Conservation (phyloP, 257 asterid genomes). For the Leptodermis oblonga region DNA sequence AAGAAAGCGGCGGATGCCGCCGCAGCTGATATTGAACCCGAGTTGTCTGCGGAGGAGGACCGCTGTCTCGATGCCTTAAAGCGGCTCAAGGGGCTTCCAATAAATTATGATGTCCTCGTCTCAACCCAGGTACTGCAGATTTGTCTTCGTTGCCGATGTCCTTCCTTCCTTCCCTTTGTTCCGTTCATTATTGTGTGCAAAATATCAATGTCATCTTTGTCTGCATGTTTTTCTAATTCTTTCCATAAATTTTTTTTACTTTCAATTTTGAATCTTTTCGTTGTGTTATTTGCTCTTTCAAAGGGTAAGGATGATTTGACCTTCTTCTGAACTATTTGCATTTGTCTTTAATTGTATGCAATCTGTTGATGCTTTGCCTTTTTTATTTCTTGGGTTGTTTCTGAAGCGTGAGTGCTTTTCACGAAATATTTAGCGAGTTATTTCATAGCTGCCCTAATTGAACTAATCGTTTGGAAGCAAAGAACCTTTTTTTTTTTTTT, state of each 20-base stretch:
- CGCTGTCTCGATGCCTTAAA: conserved; percentile 53
- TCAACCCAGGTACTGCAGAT: conserved; percentile 63
- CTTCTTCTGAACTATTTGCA: neutral
- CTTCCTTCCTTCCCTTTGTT: neutral
- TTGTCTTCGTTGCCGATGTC: neutral
- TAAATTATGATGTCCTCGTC: conserved; percentile 78
- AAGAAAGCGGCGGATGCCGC: conserved; percentile 74
- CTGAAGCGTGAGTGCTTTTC: neutral
- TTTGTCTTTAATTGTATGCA: neutral
- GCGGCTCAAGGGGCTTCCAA: conserved; percentile 72
- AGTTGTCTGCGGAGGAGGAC: conserved; percentile 48
- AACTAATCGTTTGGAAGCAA: neutral
- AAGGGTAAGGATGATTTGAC: neutral
- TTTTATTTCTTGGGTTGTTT: neutral
- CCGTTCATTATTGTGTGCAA: neutral
- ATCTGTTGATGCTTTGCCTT: neutral
- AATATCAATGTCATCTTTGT: too few relatives aligned
- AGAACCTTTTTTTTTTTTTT: neutral
- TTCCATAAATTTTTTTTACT: neutral
- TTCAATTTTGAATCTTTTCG: neutral
- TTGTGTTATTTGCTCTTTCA: neutral
- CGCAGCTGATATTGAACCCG: conserved; percentile 31
- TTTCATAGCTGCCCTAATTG: neutral
- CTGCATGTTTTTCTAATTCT: neutral
- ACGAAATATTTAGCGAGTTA: neutral